Evolutionary conservation across 768 basidiomycete species (phyloP).

Genomic region (Trametes cubensis): DNA sequence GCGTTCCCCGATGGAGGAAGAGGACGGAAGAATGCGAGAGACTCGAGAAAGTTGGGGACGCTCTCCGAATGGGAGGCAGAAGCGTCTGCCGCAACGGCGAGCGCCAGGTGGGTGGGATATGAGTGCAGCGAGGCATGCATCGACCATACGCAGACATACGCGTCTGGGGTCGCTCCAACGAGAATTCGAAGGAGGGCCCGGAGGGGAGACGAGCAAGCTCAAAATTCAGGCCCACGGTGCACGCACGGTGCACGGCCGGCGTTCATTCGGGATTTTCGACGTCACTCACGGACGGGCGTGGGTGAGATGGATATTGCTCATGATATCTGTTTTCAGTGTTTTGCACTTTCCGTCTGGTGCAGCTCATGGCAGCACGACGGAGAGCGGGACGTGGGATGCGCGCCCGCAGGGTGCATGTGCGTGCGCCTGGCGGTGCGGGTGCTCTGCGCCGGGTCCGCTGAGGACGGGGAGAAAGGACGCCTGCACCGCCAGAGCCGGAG

Average conservation of each 20-base stretch:
- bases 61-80: too few relatives aligned
- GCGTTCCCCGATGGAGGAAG: slow-evolving; percentile 12
- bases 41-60: not conserved
- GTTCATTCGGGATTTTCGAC: slow-evolving; percentile 21
- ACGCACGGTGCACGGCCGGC: slow-evolving; percentile 6
- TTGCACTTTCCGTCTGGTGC: not conserved
- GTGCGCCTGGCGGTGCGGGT: not conserved
- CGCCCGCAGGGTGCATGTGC: not conserved
- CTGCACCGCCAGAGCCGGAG: slow-evolving; percentile 5
- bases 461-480: slow-evolving; percentile 14
- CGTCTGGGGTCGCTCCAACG: slow-evolving; percentile 14
- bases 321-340: not conserved
- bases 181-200: not conserved
- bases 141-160: not conserved
- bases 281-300: slow-evolving; percentile 4
- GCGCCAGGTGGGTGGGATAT: not conserved
- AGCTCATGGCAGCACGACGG: slow-evolving; percentile 6
- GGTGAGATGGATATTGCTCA: not conserved
- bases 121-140: slow-evolving; percentile 2
- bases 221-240: slow-evolving; percentile 8
- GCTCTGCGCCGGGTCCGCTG: slow-evolving; percentile 16
- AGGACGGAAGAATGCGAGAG: slow-evolving; percentile 1
- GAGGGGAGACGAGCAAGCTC: not conserved
- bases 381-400: slow-evolving; percentile 15
- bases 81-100: not conserved